A percentile compares a stretch with the other conserved stretches of the same genome.
These are phyloP conservation scores for Austroboletus novae-zelandiae DNA, from an alignment of 1,284 basidiomycete species.

Conservation along the genomic window DNA sequence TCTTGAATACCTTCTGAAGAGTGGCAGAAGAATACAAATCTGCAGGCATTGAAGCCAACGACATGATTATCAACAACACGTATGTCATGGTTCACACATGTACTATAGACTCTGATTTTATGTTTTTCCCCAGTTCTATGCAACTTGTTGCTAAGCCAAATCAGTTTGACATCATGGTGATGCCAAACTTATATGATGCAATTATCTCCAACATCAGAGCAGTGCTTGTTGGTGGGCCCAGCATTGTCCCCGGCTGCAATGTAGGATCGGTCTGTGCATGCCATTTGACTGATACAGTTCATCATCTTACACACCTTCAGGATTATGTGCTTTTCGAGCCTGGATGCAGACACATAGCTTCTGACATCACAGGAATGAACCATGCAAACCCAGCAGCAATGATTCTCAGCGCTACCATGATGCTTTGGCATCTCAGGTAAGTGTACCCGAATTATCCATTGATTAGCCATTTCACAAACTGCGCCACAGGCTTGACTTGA, in stretches of 20 bases:
- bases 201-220: slow-evolving; percentile 99
- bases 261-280: slow-evolving; percentile 76
- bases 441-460: slow-evolving; percentile 15
- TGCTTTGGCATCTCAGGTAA: slow-evolving; percentile 95
- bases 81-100: slow-evolving; percentile 37
- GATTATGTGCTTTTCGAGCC: slow-evolving; percentile 99
- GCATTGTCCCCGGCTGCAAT: slow-evolving; percentile 98
- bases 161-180: slow-evolving; percentile 99
- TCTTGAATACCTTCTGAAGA: slow-evolving; percentile 97
- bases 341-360: slow-evolving; percentile 97
- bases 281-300: slow-evolving; percentile 2
- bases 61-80: slow-evolving; percentile 99
- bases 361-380: slow-evolving; percentile 97
- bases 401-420: slow-evolving; percentile 98
- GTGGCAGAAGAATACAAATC: slow-evolving; percentile 96
- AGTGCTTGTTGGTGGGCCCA: slow-evolving; percentile 96
- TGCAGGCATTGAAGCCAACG: slow-evolving; percentile 89
- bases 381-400: slow-evolving; percentile 98
- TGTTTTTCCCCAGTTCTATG: slow-evolving; percentile 71
- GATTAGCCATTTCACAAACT: slow-evolving; percentile 5
- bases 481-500: slow-evolving; percentile 72
- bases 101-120: not conserved
- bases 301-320: slow-evolving; percentile 35
- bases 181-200: slow-evolving; percentile 96
- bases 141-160: slow-evolving; percentile 93